These are phyloP conservation scores for Calonectria montana DNA, from an alignment of 2,329 filamentous ascomycete species.

Conservation along the genomic window DNA sequence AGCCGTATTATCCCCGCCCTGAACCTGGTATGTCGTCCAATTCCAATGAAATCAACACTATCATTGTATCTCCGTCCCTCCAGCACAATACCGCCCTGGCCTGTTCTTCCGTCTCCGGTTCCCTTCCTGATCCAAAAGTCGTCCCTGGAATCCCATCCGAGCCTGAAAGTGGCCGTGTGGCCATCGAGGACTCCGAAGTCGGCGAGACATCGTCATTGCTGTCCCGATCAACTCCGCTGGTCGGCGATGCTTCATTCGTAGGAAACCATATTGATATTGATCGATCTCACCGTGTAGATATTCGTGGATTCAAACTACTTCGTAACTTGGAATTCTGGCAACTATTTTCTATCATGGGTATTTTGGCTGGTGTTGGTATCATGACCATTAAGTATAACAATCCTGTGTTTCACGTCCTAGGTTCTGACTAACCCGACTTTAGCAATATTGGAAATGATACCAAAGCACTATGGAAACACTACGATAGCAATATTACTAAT, in stretches of 20 bases:
- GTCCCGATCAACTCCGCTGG: slow-evolving; percentile 68
- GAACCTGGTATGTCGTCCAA: slow-evolving; percentile 75
- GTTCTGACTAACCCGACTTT: slow-evolving; percentile 23
- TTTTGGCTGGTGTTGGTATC: slow-evolving; percentile 91
- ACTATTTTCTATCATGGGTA: slow-evolving; percentile 85
- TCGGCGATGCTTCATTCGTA: slow-evolving; percentile 60
- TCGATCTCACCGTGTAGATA: slow-evolving; percentile 87
- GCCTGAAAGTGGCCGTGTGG: slow-evolving; percentile 43
- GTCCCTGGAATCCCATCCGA: slow-evolving; percentile 41
- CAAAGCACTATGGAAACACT: slow-evolving; percentile 89
- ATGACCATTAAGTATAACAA: slow-evolving; percentile 96
- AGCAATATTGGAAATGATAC: slow-evolving; percentile 96
- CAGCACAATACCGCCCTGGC: slow-evolving; percentile 26
- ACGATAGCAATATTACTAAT: slow-evolving; percentile 77
- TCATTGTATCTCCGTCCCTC: slow-evolving; percentile 42
- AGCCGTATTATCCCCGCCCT: slow-evolving; percentile 51
- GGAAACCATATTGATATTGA: slow-evolving; percentile 75
- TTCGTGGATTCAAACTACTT: slow-evolving; percentile 84
- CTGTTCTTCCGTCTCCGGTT: slow-evolving; percentile 10
- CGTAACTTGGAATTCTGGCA: slow-evolving; percentile 87
- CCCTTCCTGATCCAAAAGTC: slow-evolving; percentile 31
- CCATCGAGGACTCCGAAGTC: slow-evolving; percentile 54
- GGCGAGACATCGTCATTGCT: slow-evolving; percentile 88
- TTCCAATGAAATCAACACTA: slow-evolving; percentile 46
- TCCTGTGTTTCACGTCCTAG: neutral